Percentiles rank a stretch among this genome's conserved stretches.
Evolutionary conservation across 306 rosid genomes (phyloP).

Genomic region (Chamaecrista fasciculata): DNA sequence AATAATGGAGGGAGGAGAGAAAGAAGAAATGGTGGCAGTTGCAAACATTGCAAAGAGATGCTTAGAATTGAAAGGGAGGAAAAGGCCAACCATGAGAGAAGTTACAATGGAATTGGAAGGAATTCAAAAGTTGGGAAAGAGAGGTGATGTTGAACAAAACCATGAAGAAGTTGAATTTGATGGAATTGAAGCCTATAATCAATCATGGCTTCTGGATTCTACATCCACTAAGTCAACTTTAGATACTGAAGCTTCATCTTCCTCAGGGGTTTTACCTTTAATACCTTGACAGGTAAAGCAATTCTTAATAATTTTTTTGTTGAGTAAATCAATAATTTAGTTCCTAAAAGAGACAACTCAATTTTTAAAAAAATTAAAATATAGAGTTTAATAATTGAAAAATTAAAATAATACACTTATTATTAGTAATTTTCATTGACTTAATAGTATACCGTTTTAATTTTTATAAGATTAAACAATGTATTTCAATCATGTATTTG

Average conservation of each 20-base stretch:
- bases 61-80: conserved; percentile 44
- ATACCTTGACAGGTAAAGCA: too few species aligned
- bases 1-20: conserved; percentile 27
- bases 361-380: too few species aligned
- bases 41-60: conserved; percentile 47
- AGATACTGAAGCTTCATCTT: background rate
- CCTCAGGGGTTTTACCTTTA: background rate
- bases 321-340: too few species aligned
- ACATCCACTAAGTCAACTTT: background rate
- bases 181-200: background rate
- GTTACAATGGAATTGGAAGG: conserved; percentile 41
- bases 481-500: too few species aligned
- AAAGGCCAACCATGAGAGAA: conserved; percentile 53
- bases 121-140: conserved; percentile 16
- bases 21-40: conserved; percentile 33
- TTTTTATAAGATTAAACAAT: too few species aligned
- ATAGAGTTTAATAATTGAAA: too few species aligned
- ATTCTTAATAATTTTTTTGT: too few species aligned
- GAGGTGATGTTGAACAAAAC: background rate
- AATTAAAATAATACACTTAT: too few species aligned
- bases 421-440: too few species aligned
- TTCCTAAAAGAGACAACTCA: too few species aligned
- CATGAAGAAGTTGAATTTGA: conserved; percentile 17
- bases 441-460: too few species aligned
- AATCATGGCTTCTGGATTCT: background rate